Evolutionary conservation across 2,329 filamentous ascomycete genomes (phyloP).

Genomic region (Verticillium nubilum): DNA sequence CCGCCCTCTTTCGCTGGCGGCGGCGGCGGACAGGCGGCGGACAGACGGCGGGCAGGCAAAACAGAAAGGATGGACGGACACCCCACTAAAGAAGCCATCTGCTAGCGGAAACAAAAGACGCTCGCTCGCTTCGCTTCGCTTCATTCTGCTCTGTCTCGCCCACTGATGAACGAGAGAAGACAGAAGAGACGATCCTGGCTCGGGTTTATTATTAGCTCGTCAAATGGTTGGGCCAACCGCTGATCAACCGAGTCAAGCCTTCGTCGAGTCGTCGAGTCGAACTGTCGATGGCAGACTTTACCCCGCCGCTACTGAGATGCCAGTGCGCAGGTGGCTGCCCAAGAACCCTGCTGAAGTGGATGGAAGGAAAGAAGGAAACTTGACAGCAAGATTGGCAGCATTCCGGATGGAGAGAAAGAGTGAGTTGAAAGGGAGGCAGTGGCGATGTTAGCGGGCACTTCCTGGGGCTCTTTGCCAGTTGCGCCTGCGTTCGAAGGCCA

Average conservation of each 20-base stretch:
- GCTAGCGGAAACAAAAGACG: not conserved
- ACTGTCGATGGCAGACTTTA: not conserved
- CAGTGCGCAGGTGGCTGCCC: not conserved
- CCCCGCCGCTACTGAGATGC: not conserved
- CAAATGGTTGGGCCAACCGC: not conserved
- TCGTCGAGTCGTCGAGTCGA: not conserved
- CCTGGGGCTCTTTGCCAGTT: not conserved
- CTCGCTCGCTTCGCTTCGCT: not conserved
- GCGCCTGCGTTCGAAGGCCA: not conserved
- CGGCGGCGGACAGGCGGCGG: no score
- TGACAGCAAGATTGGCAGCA: no score
- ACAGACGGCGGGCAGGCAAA: no score
- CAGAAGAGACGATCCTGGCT: not conserved
- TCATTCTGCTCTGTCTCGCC: not conserved
- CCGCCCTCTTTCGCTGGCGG: not conserved
- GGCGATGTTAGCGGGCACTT: not conserved
- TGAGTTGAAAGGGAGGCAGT: not conserved
- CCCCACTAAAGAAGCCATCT: not conserved
- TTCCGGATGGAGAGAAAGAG: no score
- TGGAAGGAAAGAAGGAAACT: no score
- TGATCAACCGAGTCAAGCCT: not conserved
- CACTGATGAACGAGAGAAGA: not conserved
- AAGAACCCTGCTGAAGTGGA: not conserved
- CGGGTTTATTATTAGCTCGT: not conserved
- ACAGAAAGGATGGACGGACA: not conserved